phyloP scores from a whole-genome alignment of 1,284 basidiomycete genomes.

The Melampsora abietis-canadensis region DNA sequence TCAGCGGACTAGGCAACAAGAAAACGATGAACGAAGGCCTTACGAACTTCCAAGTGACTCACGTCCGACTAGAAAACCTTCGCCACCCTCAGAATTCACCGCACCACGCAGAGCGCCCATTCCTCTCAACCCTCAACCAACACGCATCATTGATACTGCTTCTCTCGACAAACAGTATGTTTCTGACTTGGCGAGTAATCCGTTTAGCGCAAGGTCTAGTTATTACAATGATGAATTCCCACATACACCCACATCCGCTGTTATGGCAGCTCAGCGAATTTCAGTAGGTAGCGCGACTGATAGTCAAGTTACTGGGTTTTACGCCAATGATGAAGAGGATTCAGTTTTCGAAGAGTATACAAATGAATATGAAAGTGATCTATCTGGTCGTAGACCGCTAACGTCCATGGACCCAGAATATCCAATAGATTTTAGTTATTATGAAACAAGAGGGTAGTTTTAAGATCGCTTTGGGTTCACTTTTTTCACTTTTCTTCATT shows the following conservation, averaged over 20 bases:
- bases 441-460: neutral
- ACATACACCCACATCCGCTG: neutral
- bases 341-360: no score
- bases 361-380: no score
- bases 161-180: neutral
- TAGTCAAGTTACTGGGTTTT: no score
- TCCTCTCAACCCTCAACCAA: neutral
- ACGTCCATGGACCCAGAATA: neutral
- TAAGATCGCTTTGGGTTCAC: no score
- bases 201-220: neutral
- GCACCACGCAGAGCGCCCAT: no score
- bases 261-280: neutral
- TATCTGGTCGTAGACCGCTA: no score
- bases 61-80: neutral
- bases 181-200: neutral
- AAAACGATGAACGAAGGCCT: no score
- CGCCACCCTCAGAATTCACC: neutral
- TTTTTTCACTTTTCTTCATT: no score
- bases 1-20: neutral
- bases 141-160: neutral
- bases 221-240: conserved; percentile 6
- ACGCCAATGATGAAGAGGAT: no score
- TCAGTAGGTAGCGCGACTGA: no score
- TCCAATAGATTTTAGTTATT: conserved; percentile 3
- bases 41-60: neutral